Evolutionary conservation across 805 yeast species (phyloP), one percentile per base, ranked within the genome.

Genomic region (Schizosaccharomyces pombe): DNA sequence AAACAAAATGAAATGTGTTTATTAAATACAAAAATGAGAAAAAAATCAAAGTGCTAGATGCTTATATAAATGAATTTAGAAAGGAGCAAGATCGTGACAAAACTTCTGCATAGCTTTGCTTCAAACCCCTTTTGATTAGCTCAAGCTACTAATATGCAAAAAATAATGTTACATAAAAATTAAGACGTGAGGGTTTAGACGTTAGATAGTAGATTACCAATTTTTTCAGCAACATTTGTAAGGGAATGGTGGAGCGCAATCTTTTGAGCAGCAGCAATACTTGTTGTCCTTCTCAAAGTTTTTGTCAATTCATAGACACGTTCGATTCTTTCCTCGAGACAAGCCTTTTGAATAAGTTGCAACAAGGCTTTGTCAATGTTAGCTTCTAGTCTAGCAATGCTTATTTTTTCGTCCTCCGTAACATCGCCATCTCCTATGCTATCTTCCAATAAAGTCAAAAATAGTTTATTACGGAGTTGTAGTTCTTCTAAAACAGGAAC

Each of bases 241-340:
- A 78, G 64, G 32, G 76, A 80, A 55, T 77, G 73, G 57, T 95
- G 74, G 62, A 83, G 83, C 0, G 95, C 85, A 55, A 89, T 83
- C 66, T 82, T 82, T 12, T 76, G 70, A 1, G 96, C 95, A 0
- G 95, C 95, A 55, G 73, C 74, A 58, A 87, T 68, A 2, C 94
- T 93, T 59, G 81, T 78, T 57, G 82, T 89, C 59, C 78, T 81
- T 60, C 78, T 76, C 60, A 89, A 70, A 61, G 82, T 77, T 57
- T 72, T 73, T 5, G 78, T 86, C 30, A 91, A 64, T 33, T 81
- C 78, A 57, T 77, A 70, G 0, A 94, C 91, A 64, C 80, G 80
- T 6, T 57, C 57, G 16, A 26, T 28, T n/a, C 56, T 52, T 29
- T 32, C 54, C 24, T 78, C 81, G 19, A 77, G 71, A 65, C 95